These are phyloP conservation scores for Xylariaceae sp. DNA, from an alignment of 2,329 filamentous ascomycete species.

Conservation along the genomic window DNA sequence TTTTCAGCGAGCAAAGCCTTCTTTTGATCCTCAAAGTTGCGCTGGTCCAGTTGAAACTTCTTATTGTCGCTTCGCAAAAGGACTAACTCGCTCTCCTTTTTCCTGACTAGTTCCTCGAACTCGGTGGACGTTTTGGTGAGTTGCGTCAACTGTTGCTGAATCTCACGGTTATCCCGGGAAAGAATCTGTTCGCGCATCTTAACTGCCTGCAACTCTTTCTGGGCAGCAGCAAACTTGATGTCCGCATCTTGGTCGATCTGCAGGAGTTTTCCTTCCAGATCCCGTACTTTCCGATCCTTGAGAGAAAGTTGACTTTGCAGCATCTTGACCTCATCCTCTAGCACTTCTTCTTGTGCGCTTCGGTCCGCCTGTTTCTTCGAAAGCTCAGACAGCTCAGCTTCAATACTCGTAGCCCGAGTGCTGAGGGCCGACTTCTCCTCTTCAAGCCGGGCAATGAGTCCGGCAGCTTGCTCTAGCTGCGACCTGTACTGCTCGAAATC, in stretches of 20 bases:
- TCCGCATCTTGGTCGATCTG: constrained; percentile 86
- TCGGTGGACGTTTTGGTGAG: constrained; percentile 87
- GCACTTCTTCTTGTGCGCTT: constrained; percentile 66
- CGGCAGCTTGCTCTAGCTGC: constrained; percentile 86
- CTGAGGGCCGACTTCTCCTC: constrained; percentile 75
- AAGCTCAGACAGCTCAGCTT: constrained; percentile 65
- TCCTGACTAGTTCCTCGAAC: constrained; percentile 87
- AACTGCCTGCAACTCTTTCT: constrained; percentile 71
- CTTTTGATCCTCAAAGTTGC: constrained; percentile 73
- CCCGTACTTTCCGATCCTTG: constrained; percentile 84
- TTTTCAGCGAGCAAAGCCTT: constrained; percentile 66
- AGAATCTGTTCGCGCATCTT: constrained; percentile 73
- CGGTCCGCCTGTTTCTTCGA: constrained; percentile 66
- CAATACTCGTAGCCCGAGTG: constrained; percentile 61
- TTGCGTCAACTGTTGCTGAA: constrained; percentile 79
- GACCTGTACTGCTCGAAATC: constrained; percentile 72
- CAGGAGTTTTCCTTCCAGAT: constrained; percentile 77
- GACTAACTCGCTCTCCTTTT: constrained; percentile 88
- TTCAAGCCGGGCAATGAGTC: constrained; percentile 80
- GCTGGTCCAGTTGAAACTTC: constrained; percentile 75
- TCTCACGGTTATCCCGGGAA: constrained; percentile 70
- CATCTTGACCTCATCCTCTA: constrained; percentile 83
- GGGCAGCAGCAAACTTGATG: constrained; percentile 69
- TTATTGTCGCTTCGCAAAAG: constrained; percentile 80
- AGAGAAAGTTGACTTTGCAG: constrained; percentile 82